Conservation (phyloP, 306 rosid genomes). For the Pterocarpus macrocarpus region DNA sequence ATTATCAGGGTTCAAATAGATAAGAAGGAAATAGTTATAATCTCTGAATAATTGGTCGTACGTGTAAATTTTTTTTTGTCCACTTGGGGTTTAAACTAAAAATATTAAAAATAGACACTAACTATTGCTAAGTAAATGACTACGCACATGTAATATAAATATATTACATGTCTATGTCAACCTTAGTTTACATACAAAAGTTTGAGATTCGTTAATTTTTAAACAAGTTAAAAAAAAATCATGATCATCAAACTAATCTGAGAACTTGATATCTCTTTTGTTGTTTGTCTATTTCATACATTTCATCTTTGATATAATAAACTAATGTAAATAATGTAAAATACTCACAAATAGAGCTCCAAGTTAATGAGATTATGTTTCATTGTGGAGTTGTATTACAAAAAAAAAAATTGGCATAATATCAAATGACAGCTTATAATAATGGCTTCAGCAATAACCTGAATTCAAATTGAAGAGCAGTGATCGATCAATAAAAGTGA, state of each 20-base stretch:
- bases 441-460: too few species aligned
- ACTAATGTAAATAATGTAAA: not conserved
- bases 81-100: not conserved
- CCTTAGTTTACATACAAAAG: not conserved
- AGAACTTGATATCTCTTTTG: not conserved
- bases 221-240: not conserved
- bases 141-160: not conserved
- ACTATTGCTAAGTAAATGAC: not conserved
- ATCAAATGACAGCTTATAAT: not conserved
- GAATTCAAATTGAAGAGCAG: not conserved
- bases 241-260: not conserved
- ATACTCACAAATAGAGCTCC: not conserved
- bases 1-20: not conserved
- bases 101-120: not conserved
- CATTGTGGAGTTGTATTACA: too few species aligned
- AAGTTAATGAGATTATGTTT: too few species aligned
- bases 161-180: not conserved
- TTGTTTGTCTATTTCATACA: not conserved
- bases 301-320: not conserved
- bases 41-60: not conserved
- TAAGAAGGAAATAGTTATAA: not conserved
- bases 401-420: not conserved
- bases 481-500: slow-evolving; percentile 12
- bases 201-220: not conserved
- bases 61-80: not conserved